Base-by-base conservation (phyloP, 306 rosid species). In the Astragalus glycyphyllos region DNA sequence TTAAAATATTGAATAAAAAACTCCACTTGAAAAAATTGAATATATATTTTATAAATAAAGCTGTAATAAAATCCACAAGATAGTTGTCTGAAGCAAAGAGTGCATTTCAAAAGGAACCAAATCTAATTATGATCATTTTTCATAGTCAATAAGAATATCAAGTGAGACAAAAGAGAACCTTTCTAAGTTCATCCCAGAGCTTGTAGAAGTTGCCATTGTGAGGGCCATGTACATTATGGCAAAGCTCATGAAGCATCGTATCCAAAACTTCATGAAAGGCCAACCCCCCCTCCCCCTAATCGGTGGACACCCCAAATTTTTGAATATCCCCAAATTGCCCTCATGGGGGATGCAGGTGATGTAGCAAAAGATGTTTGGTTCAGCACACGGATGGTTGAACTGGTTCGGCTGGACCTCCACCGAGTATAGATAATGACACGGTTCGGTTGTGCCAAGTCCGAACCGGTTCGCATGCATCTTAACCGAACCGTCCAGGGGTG, bases 221-320 rank as follows among this genome's bases (percentile, higher is more conserved):
- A 73, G 96, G 91, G 53, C 92, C 88, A 65, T 87, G 88, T 56
- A 40, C 82, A 69, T 90, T 94, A 79, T 94, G 97, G 64, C 96
- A 94, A 77, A 94, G 98, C 83, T 94, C 98, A 12, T 94, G 98
- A 69, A 94, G 95, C 97, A 94, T 94, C 11, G 97, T 94, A 77
- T 90, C 98, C 48, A 94, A 80, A 71, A 94, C 88, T 81, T 87
- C 83, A 80, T 94, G n/a, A n/a, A n/a, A n/a, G n/a, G n/a, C n/a
- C n/a, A n/a, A n/a, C n/a, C n/a, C n/a, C n/a, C n/a, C n/a, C n/a
- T n/a, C n/a, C n/a, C n/a, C n/a, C n/a, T n/a, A n/a, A n/a, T n/a
- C n/a, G n/a, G n/a, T n/a, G n/a, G n/a, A n/a, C n/a, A n/a, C n/a
- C n/a, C n/a, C n/a, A n/a, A n/a, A n/a, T n/a, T n/a, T n/a, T n/a